phyloP scores from a whole-genome alignment of 106 monocot genomes.

The Allium sativum region DNA sequence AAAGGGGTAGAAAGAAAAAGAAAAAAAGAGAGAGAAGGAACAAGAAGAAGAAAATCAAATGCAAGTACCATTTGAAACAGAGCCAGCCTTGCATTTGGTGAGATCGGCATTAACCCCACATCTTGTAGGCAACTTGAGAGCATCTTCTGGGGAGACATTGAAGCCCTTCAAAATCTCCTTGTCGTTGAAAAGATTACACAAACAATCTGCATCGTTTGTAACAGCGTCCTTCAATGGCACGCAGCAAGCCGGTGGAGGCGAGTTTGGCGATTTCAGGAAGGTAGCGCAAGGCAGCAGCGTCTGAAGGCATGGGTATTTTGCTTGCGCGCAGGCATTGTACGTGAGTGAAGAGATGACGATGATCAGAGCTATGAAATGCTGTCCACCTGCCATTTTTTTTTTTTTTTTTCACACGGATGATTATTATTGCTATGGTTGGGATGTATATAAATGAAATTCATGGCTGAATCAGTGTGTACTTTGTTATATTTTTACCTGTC shows the following conservation, averaged over 20 bases:
- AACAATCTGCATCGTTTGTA: conserved; percentile 9
- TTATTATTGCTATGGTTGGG: too few relatives aligned
- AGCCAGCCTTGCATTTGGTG: background rate
- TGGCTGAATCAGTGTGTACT: too few relatives aligned
- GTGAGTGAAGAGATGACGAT: background rate
- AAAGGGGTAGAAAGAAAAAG: too few relatives aligned
- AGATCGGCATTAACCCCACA: conserved; percentile 9
- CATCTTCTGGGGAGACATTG: conserved; percentile 10
- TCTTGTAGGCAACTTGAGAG: background rate
- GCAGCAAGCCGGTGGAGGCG: conserved; percentile 16
- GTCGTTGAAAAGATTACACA: conserved; percentile 22
- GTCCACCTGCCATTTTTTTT: too few relatives aligned
- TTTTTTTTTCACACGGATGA: too few relatives aligned
- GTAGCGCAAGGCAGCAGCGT: conserved; percentile 9
- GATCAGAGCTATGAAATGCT: too few relatives aligned
- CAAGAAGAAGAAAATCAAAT: background rate
- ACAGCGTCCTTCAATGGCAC: conserved; percentile 15
- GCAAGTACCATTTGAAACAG: background rate
- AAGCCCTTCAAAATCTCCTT: conserved; percentile 5
- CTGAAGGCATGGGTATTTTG: conserved; percentile 6
- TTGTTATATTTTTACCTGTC: too few relatives aligned
- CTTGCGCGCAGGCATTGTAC: background rate
- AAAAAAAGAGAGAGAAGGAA: too few relatives aligned
- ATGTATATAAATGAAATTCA: too few relatives aligned
- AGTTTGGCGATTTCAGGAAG: background rate